Conservation (phyloP, 2,329 filamentous ascomycete species). For the Cryphonectria parasitica region DNA sequence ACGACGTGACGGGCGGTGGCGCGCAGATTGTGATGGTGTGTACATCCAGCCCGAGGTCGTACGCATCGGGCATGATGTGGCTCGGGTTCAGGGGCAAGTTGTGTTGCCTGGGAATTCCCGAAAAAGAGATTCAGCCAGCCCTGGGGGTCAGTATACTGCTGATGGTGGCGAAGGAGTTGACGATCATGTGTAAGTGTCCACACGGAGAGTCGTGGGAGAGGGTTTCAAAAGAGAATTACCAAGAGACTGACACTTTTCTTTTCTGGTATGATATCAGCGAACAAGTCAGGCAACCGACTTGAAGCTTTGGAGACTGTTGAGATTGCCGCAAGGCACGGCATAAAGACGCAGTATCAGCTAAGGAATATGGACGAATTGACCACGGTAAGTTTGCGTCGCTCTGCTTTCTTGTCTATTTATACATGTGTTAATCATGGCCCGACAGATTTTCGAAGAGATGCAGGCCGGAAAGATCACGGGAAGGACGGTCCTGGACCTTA, state of each 20-base stretch:
- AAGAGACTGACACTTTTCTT: neutral
- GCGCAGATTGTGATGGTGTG: constrained; percentile 30
- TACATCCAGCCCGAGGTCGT: constrained; percentile 8
- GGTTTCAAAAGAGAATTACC: no score
- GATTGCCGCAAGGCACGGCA: constrained; percentile 11
- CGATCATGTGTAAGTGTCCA: constrained; percentile 3
- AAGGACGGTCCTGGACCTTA: neutral
- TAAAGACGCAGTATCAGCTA: constrained; percentile 14
- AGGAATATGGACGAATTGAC: constrained; percentile 10
- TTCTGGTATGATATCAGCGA: neutral
- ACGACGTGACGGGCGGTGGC: constrained; percentile 35
- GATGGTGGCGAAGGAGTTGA: neutral
- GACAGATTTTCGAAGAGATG: constrained; percentile 14
- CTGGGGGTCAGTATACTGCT: neutral
- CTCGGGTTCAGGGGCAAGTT: constrained; percentile 9
- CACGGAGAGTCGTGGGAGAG: no score
- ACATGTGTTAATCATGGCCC: neutral
- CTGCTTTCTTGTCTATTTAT: neutral
- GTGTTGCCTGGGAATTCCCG: constrained; percentile 13
- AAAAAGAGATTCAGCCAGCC: neutral
- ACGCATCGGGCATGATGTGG: constrained; percentile 12
- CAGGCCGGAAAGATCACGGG: neutral
- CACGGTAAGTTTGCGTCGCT: neutral
- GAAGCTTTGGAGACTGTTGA: constrained; percentile 12
- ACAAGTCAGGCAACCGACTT: constrained; percentile 16